These are phyloP conservation scores for Ceratocystis eucalypticola DNA, from an alignment of 2,329 filamentous ascomycete species.

Conservation along the genomic window DNA sequence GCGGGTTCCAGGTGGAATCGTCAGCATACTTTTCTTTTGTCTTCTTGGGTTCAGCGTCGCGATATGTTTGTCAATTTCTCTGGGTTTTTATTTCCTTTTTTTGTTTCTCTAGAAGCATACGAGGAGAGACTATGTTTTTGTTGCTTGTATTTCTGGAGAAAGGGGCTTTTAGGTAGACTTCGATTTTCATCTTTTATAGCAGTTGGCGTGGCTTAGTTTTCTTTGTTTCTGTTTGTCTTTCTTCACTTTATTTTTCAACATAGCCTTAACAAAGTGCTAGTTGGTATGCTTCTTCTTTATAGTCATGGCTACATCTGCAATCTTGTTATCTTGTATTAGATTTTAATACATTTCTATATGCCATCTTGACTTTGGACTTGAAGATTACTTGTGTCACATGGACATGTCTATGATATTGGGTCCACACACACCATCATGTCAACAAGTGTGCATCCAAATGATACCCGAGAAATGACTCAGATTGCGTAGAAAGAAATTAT, in stretches of 20 bases:
- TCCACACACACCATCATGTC: not conserved
- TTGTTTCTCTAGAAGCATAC: not conserved
- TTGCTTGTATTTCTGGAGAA: not conserved
- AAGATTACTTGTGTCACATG: not conserved
- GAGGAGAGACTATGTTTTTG: not conserved
- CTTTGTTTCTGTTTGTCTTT: not conserved
- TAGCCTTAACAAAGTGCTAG: not conserved
- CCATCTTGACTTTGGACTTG: not conserved
- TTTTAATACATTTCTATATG: not conserved
- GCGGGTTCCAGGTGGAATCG: not conserved
- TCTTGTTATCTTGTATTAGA: not conserved
- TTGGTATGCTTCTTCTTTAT: not conserved
- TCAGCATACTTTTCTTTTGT: not conserved
- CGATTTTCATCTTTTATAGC: not conserved
- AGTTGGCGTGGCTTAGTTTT: not conserved
- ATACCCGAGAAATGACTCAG: too few relatives aligned
- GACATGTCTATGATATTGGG: not conserved
- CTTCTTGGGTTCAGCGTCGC: conserved; percentile 1
- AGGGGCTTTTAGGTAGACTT: not conserved
- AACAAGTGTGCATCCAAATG: not conserved
- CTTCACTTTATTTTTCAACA: not conserved
- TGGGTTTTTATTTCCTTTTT: not conserved
- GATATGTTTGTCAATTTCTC: not conserved
- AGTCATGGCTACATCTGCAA: not conserved
- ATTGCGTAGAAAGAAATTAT: too few relatives aligned